Base-by-base conservation (phyloP, 306 rosid species). In the Hippophae tibetana region DNA sequence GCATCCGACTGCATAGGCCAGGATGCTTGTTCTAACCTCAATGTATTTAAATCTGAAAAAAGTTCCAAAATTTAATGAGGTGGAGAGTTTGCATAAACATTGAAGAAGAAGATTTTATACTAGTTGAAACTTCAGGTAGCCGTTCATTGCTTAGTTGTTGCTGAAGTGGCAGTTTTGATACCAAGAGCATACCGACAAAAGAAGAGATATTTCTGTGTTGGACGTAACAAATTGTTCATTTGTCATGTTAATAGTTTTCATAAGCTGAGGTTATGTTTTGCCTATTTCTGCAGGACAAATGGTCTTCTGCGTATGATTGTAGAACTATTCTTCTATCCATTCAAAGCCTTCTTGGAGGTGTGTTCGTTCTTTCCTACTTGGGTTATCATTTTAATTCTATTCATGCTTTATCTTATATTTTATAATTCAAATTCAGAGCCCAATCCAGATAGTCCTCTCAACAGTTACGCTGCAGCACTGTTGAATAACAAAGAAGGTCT, bases 251-350 rank as follows among this genome's bases (percentile, higher is more conserved):
- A 18, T 47, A 25, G 52, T 52, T 27, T 52, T 43, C 70, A 52
- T n/a, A 11, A 13, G 63, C 69, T 45, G 38, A 68, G 67, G 43
- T 31, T 31, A 31, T 40, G 56, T 43, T 56, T 31, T 62, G 0
- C 60, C 45, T 60, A 5, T 57, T 75, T 70, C 47, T 50, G 7
- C 63, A 92, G 96, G 99, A 92, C 80, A 88, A 88, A 76, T 92
- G 99, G 99, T 92, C 99, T 73, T 92, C 99, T 1, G 95, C 99
- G 46, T 88, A 92, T 67, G 99, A 92, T 72, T 87, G 98, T 69
- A 83, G 98, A 74, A 87, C 98, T 54, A 92, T 92, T 68, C 96
- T 92, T 73, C 70, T 92, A 56, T 92, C 98, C 50, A 85, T 92
- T 61, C 98, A 92, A 67, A 85, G 93, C 80, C 85, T 92, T 73